Base-by-base conservation (phyloP, 208 protist species). In the Eutreptiella sp. region DNA sequence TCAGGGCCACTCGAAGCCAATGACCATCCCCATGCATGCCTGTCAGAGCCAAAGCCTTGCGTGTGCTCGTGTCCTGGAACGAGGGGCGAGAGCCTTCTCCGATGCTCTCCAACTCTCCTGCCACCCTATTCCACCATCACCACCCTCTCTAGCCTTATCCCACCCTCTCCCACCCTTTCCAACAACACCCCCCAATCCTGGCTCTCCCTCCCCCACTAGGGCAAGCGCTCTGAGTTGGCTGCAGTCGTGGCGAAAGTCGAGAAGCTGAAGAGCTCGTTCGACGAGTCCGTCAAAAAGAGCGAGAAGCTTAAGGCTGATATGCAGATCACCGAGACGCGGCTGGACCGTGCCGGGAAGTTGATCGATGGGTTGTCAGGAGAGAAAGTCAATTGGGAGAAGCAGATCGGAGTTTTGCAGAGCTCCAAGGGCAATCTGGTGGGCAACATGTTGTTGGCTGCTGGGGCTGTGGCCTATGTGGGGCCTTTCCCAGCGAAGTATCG, bases 391-490 rank as follows among this genome's bases (percentile, higher is more conserved):
- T 93, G 88, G 88, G 65, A 47, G 36, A 2, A 74, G 29, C 34
- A 29, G 33, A 67, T 92, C 5, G 55, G 35, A 24, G 21, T 43
- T 9, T 65, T 90, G 19, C 58, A 88, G 32, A 45, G 36, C 4
- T 36, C 66, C 34, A 60, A 76, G 0, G 34, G 14, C 2, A 84
- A 71, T 2, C 68, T 93, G 9, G 55, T 85, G 3, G 88, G 88
- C 26, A 87, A 92, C 66, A 79, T 92, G 26, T 62, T 93, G 16
- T 52, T 93, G 7, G 58, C 73, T 0, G 58, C 83, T 9, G 82
- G 87, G 1, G 91, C 88, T 52, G 57, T 93, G 31, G 83, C 77
- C 26, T 93, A 93, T 71, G 58, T 86, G 42, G 88, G 87, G 41
- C 69, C 80, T 42, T 93, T 93, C 68, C 76, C 76, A 58, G 59